Evolutionary conservation across 2,329 filamentous ascomycete species (phyloP).

Genomic region (Ceratocystis diversiconidia): DNA sequence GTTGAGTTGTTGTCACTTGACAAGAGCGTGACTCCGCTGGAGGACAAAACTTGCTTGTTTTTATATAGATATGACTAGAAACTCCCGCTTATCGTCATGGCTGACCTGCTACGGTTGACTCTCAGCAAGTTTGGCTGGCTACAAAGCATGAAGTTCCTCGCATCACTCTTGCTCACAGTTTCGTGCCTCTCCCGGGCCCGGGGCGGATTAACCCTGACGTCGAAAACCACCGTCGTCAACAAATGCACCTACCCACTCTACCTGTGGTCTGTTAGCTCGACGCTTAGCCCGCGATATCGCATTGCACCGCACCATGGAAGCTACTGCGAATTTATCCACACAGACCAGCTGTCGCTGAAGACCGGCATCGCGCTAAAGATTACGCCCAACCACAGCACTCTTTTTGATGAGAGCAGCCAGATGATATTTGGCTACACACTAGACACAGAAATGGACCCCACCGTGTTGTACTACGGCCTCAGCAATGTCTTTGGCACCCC

Average conservation of each 20-base stretch:
- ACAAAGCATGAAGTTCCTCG: neutral
- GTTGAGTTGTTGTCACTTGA: neutral
- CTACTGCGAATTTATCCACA: constrained; percentile 26
- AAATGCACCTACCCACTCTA: constrained; percentile 26
- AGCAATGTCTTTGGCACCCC: constrained; percentile 29
- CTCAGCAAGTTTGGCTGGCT: neutral
- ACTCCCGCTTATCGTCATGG: neutral
- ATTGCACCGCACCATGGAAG: constrained; percentile 22
- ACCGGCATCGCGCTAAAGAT: constrained; percentile 30
- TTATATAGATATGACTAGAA: neutral
- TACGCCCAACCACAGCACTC: constrained; percentile 25
- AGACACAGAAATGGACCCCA: constrained; percentile 20
- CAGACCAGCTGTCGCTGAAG: constrained; percentile 24
- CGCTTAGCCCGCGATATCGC: constrained; percentile 22
- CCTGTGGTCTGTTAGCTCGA: constrained; percentile 28
- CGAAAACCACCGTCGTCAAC: constrained; percentile 24
- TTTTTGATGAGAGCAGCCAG: constrained; percentile 28
- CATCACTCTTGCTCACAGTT: neutral
- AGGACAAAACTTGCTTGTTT: neutral
- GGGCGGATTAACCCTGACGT: neutral
- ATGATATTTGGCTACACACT: constrained; percentile 30
- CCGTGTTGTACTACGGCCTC: constrained; percentile 28
- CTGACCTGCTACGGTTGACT: neutral
- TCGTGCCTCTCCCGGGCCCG: neutral
- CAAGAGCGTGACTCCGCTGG: neutral